Evolutionary conservation across 2,329 filamentous ascomycete species (phyloP), one percentile per base, ranked within the genome.

Genomic region (Paecilomyces dactylethromorphus): DNA sequence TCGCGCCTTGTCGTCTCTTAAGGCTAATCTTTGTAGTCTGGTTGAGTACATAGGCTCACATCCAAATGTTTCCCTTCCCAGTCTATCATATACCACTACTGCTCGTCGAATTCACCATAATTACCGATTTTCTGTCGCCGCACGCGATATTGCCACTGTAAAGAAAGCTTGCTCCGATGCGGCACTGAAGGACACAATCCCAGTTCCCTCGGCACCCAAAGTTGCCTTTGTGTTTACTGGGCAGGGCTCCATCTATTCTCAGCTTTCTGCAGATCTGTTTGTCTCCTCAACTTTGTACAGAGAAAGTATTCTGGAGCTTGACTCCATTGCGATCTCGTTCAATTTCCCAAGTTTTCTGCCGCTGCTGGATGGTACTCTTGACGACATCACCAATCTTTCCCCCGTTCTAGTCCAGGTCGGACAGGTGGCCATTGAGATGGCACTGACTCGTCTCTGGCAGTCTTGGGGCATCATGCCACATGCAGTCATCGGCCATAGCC

Each of bases 91-190:
- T 26, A 51, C 49, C 49, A 22, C 49, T 58, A 61, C 49, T 55
- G 59, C 13, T 49, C 15, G 12, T 56, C 35, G 2, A 1, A 57
- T 31, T 21, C 45, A 50, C n/a, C 86, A 90, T 62, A 87, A 89
- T 67, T 90, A 85, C 84, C 83, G 86, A 73, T 87, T 89, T 65
- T 85, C 89, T 61, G 89, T 89, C 66, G 84, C 84, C 21, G 82
- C 82, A 0, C 84, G 89, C 72, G 83, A 88, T 63, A 82, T 90
- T 15, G 85, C 88, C 74, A 81, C 15, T 6, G 29, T 54, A 32
- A 54, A 12, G 26, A 56, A 18, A 15, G 24, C 33, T 45, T 39
- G 49, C 49, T 51, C 39, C 13, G 33, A 26, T 12, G n/a, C 33
- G 24, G 31, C 24, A 3, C 24, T 8, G 22, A 33, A 56, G 18